These are phyloP conservation scores for Fusarium virguliforme DNA, from an alignment of 2,329 filamentous ascomycete species.

Conservation along the genomic window DNA sequence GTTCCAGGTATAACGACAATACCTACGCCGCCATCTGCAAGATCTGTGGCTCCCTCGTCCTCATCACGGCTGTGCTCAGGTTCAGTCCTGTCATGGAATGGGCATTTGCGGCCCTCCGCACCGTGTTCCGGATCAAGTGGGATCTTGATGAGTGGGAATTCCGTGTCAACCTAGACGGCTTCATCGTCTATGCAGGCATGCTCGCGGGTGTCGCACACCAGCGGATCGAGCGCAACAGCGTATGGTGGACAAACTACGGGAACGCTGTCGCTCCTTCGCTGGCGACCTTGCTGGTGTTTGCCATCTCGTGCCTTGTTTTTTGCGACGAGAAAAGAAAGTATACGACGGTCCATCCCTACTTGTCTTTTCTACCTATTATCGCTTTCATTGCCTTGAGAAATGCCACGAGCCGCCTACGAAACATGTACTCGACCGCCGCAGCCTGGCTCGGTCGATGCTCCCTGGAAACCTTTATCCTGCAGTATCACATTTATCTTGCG, in stretches of 20 bases:
- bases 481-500: slow-evolving; percentile 75
- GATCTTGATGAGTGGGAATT: slow-evolving; percentile 66
- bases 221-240: slow-evolving; percentile 36
- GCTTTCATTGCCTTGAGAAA: slow-evolving; percentile 70
- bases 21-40: slow-evolving; percentile 63
- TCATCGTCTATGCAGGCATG: slow-evolving; percentile 72
- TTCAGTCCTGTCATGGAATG: slow-evolving; percentile 40
- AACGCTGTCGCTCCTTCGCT: slow-evolving; percentile 43
- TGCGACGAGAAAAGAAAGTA: slow-evolving; percentile 55
- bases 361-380: slow-evolving; percentile 70
- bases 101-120: slow-evolving; percentile 53
- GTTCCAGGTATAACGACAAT: slow-evolving; percentile 60
- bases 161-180: slow-evolving; percentile 67
- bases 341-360: slow-evolving; percentile 66
- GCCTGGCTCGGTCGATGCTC: slow-evolving; percentile 71
- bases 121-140: slow-evolving; percentile 66
- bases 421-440: slow-evolving; percentile 57
- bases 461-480: slow-evolving; percentile 73
- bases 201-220: slow-evolving; percentile 55
- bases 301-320: slow-evolving; percentile 17
- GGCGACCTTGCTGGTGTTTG: slow-evolving; percentile 54
- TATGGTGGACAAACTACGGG: slow-evolving; percentile 44
- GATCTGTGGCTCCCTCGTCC: slow-evolving; percentile 60
- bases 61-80: slow-evolving; percentile 53
- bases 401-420: slow-evolving; percentile 36